Evolutionary conservation across 2,329 filamentous ascomycete species (phyloP), one percentile per base, ranked within the genome.

Genomic region (Leptographium wingfieldii): DNA sequence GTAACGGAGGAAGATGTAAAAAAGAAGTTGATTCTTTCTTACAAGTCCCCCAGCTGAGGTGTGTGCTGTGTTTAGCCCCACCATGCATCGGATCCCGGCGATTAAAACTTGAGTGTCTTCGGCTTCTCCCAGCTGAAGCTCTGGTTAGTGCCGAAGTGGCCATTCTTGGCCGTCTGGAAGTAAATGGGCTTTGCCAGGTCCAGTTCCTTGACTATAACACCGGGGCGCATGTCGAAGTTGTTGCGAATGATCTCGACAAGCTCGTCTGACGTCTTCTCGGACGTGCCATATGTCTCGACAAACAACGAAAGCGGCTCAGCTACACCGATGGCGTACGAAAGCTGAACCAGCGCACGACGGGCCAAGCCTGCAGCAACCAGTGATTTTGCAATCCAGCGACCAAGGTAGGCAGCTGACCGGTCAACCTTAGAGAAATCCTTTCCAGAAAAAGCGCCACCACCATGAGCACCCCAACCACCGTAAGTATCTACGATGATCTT

Each of bases 391-490:
- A 99, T 92, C 94, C 94, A 99, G 74, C 94, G 91, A 68, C 84
- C 92, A 68, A 97, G 86, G 80, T 99, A 99, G 72, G 94, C 94
- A 67, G 94, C 94, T 59, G 94, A 97, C 70, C 94, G 90, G 75
- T 99, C 94, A 77, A 99, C 94, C 85, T 99, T 99, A 84, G 91
- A 96, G 86, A 96, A 99, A 77, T 99, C 94, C 87, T 99, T 99
- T 72, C 94, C 94, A 71, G 94, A 97, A 88, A 99, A 99, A 76
- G 94, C 94, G 87, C 94, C 94, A 82, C 94, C 94, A 83, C 94
- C 94, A 83, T 99, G 94, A 69, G 94, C 94, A 80, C 94, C 94
- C 94, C 94, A 97, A 71, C 94, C 94, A 81, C 94, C 94, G 80
- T 99, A 99, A 76, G 94, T 97, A 80, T 99, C 94, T 74, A 99